Conservation (phyloP, 257 asterid genomes). For the Echium plantagineum region DNA sequence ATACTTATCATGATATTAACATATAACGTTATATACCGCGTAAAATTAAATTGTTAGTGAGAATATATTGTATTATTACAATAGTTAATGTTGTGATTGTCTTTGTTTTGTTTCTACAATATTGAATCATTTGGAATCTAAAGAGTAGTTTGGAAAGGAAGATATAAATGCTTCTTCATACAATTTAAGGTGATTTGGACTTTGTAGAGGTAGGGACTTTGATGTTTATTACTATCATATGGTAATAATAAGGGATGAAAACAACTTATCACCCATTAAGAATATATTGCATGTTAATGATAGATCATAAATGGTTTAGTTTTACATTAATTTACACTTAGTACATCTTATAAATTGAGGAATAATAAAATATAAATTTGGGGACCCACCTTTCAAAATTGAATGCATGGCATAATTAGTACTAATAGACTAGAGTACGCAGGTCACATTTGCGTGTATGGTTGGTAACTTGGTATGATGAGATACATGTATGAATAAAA, state of each 20-base stretch:
- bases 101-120: background rate
- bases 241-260: background rate
- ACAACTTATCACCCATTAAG: background rate
- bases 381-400: no score
- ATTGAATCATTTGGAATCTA: background rate
- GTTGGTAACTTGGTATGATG: no score
- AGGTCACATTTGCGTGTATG: no score
- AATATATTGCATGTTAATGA: background rate
- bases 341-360: background rate
- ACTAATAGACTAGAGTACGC: no score
- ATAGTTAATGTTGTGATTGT: background rate
- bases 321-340: background rate
- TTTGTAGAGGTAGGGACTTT: background rate
- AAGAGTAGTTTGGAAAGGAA: background rate
- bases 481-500: no score
- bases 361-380: no score
- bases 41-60: background rate
- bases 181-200: background rate
- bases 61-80: background rate
- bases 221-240: background rate
- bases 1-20: no score
- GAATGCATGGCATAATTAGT: no score
- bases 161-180: background rate
- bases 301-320: no score
- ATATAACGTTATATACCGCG: no score